Evolutionary conservation across 116 monocot genomes (phyloP), one percentile per base, ranked within the genome.

Genomic region (Posidonia oceanica): DNA sequence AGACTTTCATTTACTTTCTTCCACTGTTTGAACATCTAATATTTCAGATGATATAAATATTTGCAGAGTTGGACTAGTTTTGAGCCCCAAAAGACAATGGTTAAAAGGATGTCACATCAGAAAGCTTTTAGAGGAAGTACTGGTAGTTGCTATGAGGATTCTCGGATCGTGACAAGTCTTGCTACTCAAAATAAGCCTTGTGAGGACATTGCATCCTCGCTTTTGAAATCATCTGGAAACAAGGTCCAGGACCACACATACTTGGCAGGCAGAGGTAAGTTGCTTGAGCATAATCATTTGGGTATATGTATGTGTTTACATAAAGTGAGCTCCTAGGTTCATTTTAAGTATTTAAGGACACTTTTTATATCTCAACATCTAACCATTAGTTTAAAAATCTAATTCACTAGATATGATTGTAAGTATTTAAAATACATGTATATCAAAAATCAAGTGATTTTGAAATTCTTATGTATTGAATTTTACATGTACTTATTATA

Each of bases 11-110:
- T 21, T 44, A 17, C 13, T 53, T 52, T 23, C 22, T 38, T 38
- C 14, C 15, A 8, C 2, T 6, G 60, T 22, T 60, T 60, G 22
- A 16, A 22, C 29, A 14, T 60, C 29, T 22, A 12, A 21, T 18
- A 23, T 14, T 22, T 14, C 60, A 3, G 6, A 4, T 36, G 29
- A 23, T 7, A 11, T 23, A 22, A 69, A 38, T 61, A 60, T 64
- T 36, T 77, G 72, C 74, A 95, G 95, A 95, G 70, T 72, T 84
- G 80, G 82, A 62, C 67, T 64, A 74, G 62, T 76, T 86, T 96
- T 69, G 85, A 83, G 44, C 86, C 91, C 44, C 87, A 79, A 74
- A 96, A 83, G 68, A 85, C 89, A 4, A 87, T 83, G 72, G 87
- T 91, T 17, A 91, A 89, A 78, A 83, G 96, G 79, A 76, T 69